A percentile compares a stretch with the other conserved stretches of the same genome.
phyloP scores from a whole-genome alignment of 116 monocot species.

The Dioscorea cayenensis region DNA sequence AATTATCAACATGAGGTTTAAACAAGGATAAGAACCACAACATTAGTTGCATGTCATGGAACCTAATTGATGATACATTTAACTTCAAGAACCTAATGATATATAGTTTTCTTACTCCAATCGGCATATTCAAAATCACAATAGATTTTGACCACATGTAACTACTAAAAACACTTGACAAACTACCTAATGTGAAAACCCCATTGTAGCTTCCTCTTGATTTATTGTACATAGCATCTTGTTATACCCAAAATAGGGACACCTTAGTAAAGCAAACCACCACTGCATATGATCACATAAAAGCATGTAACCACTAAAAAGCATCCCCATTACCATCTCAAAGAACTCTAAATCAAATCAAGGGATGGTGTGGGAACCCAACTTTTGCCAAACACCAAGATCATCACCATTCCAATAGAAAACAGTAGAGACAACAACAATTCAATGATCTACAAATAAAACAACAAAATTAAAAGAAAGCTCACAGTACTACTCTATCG shows the following conservation, averaged over 20 bases:
- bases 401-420: no score
- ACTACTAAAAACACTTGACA: background rate
- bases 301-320: no score
- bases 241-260: no score
- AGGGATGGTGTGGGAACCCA: no score
- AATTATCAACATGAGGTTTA: background rate
- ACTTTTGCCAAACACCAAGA: no score
- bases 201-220: background rate
- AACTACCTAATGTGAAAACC: background rate
- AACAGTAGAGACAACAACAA: no score
- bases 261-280: no score
- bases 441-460: background rate
- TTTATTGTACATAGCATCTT: no score
- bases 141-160: background rate
- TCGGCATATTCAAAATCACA: background rate
- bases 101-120: background rate
- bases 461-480: background rate
- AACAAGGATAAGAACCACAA: background rate
- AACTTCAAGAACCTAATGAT: background rate
- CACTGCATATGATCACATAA: no score
- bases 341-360: no score
- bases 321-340: no score
- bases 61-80: background rate
- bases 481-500: constrained; percentile 84
- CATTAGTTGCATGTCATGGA: background rate